phyloP scores from a whole-genome alignment of 352 stramenopile genomes.

The Aphanomyces cochlioides region DNA sequence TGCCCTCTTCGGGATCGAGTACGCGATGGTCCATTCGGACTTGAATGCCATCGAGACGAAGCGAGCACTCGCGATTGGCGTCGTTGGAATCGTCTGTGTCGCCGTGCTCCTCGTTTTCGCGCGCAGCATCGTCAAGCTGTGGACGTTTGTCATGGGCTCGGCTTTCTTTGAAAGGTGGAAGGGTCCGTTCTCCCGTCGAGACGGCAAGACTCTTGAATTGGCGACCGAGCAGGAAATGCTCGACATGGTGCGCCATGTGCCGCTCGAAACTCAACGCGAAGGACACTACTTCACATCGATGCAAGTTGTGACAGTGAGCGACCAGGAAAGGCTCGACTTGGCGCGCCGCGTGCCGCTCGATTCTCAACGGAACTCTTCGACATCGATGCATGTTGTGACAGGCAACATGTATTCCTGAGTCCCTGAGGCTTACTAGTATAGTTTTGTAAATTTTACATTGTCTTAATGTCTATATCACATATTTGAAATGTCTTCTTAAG shows the following conservation, averaged over 20 bases:
- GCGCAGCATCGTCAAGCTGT: conserved; percentile 13
- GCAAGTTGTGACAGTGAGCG: too few relatives aligned
- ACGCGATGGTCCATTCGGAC: neutral
- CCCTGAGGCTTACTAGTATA: too few relatives aligned
- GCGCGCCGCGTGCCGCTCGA: too few relatives aligned
- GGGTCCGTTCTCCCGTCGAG: neutral
- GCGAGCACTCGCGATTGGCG: neutral
- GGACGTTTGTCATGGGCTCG: neutral
- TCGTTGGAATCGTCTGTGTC: conserved; percentile 14
- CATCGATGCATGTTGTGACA: too few relatives aligned
- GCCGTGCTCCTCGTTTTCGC: conserved; percentile 16
- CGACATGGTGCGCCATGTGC: neutral
- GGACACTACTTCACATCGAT: too few relatives aligned
- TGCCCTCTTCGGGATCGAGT: conserved; percentile 6
- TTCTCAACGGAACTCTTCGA: too few relatives aligned
- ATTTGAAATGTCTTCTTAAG: too few relatives aligned
- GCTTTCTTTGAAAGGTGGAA: neutral
- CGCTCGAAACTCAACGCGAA: too few relatives aligned
- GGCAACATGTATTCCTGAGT: too few relatives aligned
- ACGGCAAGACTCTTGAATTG: neutral
- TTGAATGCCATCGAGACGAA: conserved; percentile 2
- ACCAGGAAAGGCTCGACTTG: too few relatives aligned
- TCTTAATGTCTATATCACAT: too few relatives aligned
- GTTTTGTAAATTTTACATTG: too few relatives aligned
- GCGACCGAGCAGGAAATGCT: neutral